Percentiles rank a stretch among this genome's conserved stretches.
These are phyloP conservation scores for Cyclocybe aegerita DNA, from an alignment of 768 basidiomycete species.

Conservation along the genomic window DNA sequence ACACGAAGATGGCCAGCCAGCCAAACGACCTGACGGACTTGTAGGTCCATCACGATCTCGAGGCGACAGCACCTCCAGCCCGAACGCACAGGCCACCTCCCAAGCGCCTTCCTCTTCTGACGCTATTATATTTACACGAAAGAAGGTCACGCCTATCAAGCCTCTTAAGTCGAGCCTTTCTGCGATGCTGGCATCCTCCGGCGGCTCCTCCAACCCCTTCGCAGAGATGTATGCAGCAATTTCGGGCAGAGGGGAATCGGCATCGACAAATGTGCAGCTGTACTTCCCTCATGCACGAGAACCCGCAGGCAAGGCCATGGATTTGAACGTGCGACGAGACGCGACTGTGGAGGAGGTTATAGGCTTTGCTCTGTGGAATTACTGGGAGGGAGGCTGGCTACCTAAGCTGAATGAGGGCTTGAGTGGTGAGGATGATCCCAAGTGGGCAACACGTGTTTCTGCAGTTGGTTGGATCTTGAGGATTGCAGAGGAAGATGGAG, in stretches of 20 bases:
- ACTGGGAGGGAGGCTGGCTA: slow-evolving; percentile 85
- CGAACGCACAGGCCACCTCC: slow-evolving; percentile 12
- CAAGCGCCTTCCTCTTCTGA: slow-evolving; percentile 11
- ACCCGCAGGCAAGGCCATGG: slow-evolving; percentile 62
- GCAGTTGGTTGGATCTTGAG: slow-evolving; percentile 90
- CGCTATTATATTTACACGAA: slow-evolving; percentile 46
- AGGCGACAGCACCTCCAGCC: slow-evolving; percentile 20
- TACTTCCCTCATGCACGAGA: slow-evolving; percentile 82
- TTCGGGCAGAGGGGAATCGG: slow-evolving; percentile 69
- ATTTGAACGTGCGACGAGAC: slow-evolving; percentile 79
- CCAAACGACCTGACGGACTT: slow-evolving; percentile 10
- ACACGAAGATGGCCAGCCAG: slow-evolving; percentile 14
- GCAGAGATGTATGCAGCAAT: slow-evolving; percentile 84
- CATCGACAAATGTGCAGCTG: slow-evolving; percentile 65
- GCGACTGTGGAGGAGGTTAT: slow-evolving; percentile 95
- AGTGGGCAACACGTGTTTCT: slow-evolving; percentile 56
- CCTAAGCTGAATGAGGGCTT: slow-evolving; percentile 75
- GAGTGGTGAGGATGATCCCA: slow-evolving; percentile 59
- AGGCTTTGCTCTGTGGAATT: slow-evolving; percentile 89
- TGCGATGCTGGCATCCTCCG: slow-evolving; percentile 69
- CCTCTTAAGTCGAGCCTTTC: slow-evolving; percentile 66
- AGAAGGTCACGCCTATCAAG: slow-evolving; percentile 41
- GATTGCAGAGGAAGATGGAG: slow-evolving; percentile 95
- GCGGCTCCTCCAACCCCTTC: slow-evolving; percentile 78
- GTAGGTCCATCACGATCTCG: slow-evolving; percentile 13